phyloP scores from a whole-genome alignment of 2,329 filamentous ascomycete species.

The Pleoardoris graminearum region DNA sequence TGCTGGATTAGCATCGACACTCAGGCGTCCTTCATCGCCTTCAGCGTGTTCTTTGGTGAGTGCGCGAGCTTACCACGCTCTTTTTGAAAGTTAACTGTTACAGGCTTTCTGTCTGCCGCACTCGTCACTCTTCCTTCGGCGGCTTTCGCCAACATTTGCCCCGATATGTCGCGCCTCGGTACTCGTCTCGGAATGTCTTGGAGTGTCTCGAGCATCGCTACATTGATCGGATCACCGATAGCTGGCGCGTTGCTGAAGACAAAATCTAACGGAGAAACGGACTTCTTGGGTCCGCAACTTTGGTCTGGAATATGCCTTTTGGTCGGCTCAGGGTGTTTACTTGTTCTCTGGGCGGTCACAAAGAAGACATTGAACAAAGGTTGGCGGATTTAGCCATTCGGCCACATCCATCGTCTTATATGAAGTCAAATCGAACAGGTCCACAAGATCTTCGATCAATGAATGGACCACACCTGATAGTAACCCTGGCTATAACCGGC shows the following conservation, averaged over 20 bases:
- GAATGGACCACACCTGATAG: no score
- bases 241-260: slow-evolving; percentile 37
- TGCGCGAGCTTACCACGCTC: background rate
- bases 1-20: slow-evolving; percentile 39
- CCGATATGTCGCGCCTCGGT: slow-evolving; percentile 40
- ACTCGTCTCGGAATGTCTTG: slow-evolving; percentile 45
- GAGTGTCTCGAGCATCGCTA: slow-evolving; percentile 41
- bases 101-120: slow-evolving; percentile 44
- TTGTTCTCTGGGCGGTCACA: slow-evolving; percentile 31
- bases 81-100: background rate
- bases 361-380: slow-evolving; percentile 31
- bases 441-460: no score
- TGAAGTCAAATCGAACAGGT: no score
- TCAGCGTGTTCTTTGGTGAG: slow-evolving; percentile 43
- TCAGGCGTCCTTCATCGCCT: slow-evolving; percentile 35
- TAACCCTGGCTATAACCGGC: no score
- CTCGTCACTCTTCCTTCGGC: slow-evolving; percentile 44
- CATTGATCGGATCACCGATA: slow-evolving; percentile 43
- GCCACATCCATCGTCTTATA: no score
- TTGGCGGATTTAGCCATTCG: slow-evolving; percentile 34
- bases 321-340: slow-evolving; percentile 29
- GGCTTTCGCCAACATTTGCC: slow-evolving; percentile 43
- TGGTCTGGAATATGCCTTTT: slow-evolving; percentile 44
- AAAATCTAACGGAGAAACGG: slow-evolving; percentile 21
- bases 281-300: slow-evolving; percentile 40